Evolutionary conservation across 768 basidiomycete genomes (phyloP).

Genomic region (Pleurotus salmoneostramineus): DNA sequence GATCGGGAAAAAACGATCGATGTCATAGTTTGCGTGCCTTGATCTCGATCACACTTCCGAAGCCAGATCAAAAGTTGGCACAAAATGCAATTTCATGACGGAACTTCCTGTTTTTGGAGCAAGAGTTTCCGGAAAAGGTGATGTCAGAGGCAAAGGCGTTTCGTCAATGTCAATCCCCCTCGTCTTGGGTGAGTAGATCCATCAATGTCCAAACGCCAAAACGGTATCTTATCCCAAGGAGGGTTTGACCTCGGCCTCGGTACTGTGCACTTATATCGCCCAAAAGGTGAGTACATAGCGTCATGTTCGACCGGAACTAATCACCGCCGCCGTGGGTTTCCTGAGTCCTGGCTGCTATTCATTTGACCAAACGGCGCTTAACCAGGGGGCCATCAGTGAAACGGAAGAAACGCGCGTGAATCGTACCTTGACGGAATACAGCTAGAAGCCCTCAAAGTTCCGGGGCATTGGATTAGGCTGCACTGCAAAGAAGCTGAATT

Average conservation of each 20-base stretch:
- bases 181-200: not conserved
- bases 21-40: not conserved
- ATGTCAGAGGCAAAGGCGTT: not conserved
- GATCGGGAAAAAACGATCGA: not conserved
- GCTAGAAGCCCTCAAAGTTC: not conserved
- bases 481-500: not conserved
- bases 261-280: not conserved
- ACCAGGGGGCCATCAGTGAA: conserved; percentile 2
- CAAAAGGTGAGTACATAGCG: not conserved
- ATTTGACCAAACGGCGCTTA: conserved; percentile 7
- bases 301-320: not conserved
- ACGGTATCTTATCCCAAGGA: conserved; percentile 6
- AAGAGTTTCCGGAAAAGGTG: not conserved
- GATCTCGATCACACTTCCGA: conserved; percentile 2
- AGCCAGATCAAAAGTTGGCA: not conserved
- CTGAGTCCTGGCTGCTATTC: not conserved
- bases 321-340: conserved; percentile 6
- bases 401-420: not conserved
- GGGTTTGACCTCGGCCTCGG: conserved; percentile 1
- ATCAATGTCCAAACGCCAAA: not conserved
- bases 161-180: not conserved
- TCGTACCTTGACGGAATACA: not conserved
- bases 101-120: not conserved
- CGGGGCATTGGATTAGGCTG: not conserved
- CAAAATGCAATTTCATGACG: not conserved